phyloP scores from a whole-genome alignment of 2,329 filamentous ascomycete species.

The Fusarium udum region DNA sequence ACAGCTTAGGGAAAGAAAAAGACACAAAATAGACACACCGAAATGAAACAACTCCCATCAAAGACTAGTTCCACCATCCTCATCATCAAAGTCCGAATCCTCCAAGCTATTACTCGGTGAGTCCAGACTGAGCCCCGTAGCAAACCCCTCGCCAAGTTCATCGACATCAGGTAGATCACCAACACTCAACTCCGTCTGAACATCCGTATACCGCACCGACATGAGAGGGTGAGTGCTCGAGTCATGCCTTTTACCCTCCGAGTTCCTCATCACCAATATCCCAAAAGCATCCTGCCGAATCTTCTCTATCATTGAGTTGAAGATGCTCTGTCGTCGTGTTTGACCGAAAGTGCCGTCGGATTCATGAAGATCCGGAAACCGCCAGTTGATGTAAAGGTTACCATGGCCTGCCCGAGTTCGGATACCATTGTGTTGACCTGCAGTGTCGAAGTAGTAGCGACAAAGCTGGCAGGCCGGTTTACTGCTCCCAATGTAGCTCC shows the following conservation, averaged over 20 bases:
- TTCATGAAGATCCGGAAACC: conserved; percentile 46
- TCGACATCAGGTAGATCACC: conserved; percentile 22
- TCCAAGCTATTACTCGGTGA: neutral
- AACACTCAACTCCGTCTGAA: conserved; percentile 5
- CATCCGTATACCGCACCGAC: conserved; percentile 16
- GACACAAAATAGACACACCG: neutral
- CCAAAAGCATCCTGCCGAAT: conserved; percentile 44
- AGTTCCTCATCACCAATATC: conserved; percentile 42
- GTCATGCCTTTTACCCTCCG: conserved; percentile 44
- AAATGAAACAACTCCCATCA: neutral
- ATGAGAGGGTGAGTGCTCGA: conserved; percentile 43
- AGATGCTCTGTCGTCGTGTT: conserved; percentile 30
- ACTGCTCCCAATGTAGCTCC: conserved; percentile 52
- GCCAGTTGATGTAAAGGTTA: conserved; percentile 54
- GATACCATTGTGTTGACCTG: conserved; percentile 31
- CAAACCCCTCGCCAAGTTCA: conserved; percentile 23
- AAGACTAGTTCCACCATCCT: conserved; percentile 23
- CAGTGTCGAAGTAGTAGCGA: conserved; percentile 47
- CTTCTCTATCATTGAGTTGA: conserved; percentile 40
- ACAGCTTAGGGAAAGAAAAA: neutral
- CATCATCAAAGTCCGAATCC: conserved; percentile 25
- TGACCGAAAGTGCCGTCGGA: conserved; percentile 1
- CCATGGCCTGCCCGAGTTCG: conserved; percentile 45
- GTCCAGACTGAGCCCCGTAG: conserved; percentile 7
- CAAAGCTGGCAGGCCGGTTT: conserved; percentile 55